Evolutionary conservation across 768 basidiomycete genomes (phyloP).

Genomic region (Punctularia strigosozonata): DNA sequence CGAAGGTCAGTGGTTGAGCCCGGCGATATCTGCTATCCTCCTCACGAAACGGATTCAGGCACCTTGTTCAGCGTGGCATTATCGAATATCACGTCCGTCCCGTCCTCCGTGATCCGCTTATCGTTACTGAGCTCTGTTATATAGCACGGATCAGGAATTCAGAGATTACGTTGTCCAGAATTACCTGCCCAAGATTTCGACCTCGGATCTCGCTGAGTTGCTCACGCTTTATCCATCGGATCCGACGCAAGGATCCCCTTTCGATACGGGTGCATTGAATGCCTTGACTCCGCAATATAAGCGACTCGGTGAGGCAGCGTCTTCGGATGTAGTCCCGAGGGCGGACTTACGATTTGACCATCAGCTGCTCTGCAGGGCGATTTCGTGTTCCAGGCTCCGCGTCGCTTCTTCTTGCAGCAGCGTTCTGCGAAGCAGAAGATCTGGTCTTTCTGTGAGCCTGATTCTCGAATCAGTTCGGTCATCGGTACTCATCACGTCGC

Average conservation of each 20-base stretch:
- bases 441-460: constrained; percentile 25
- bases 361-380: constrained; percentile 27
- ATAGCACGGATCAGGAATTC: constrained; percentile 7
- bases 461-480: no score
- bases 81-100: constrained; percentile 15
- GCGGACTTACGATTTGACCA: no score
- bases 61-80: constrained; percentile 3
- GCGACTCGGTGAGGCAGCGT: no score
- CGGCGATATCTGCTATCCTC: no score
- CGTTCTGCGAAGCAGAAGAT: constrained; percentile 19
- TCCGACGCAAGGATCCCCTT: constrained; percentile 15
- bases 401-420: constrained; percentile 22
- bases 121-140: no score
- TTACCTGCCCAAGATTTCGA: constrained; percentile 4
- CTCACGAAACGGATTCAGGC: no score
- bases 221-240: constrained; percentile 8
- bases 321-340: no score
- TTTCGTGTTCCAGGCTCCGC: constrained; percentile 20
- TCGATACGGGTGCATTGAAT: constrained; percentile 11
- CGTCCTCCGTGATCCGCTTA: no score
- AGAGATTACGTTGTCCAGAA: constrained; percentile 3
- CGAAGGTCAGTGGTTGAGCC: no score
- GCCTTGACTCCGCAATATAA: constrained; percentile 25
- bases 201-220: constrained; percentile 5
- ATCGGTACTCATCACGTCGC: not conserved